A percentile compares a stretch with the other conserved stretches of the same genome.
Evolutionary conservation across 2,329 filamentous ascomycete genomes (phyloP).

Genomic region (Claviceps capensis): DNA sequence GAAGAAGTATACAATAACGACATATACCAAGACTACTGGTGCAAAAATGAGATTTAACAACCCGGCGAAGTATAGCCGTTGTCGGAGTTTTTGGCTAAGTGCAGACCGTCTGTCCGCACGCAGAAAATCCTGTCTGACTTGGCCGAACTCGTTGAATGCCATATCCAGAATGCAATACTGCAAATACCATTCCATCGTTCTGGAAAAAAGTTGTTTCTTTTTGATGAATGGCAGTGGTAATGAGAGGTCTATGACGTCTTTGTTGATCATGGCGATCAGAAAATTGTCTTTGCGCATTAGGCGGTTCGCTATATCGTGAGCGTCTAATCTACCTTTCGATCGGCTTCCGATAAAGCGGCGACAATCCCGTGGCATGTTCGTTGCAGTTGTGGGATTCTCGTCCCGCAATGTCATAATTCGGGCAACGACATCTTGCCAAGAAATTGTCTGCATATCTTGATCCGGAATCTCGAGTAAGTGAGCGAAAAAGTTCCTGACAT

Average conservation of each 20-base stretch:
- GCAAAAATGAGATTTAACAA: constrained; percentile 76
- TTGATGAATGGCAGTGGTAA: constrained; percentile 74
- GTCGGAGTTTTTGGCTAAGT: constrained; percentile 63
- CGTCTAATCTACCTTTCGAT: constrained; percentile 87
- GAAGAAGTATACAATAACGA: constrained; percentile 82
- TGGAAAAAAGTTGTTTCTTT: constrained; percentile 71
- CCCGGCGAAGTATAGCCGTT: constrained; percentile 70
- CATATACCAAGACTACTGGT: constrained; percentile 76
- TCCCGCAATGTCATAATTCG: constrained; percentile 75
- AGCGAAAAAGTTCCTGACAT: constrained; percentile 76
- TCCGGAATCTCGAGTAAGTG: constrained; percentile 70
- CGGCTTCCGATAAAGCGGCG: constrained; percentile 60
- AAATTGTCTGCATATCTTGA: constrained; percentile 82
- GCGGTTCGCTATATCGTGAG: constrained; percentile 92
- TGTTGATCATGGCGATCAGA: constrained; percentile 92
- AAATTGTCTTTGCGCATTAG: constrained; percentile 97
- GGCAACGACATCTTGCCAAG: constrained; percentile 83
- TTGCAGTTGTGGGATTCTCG: constrained; percentile 67
- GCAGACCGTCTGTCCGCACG: constrained; percentile 68
- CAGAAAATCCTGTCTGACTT: constrained; percentile 75
- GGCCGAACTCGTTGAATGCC: constrained; percentile 79
- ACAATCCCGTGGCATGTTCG: constrained; percentile 36
- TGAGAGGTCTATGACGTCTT: constrained; percentile 80
- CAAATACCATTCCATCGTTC: constrained; percentile 83
- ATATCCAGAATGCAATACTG: constrained; percentile 85